These are phyloP conservation scores for Escovopsis sp. DNA, from an alignment of 2,329 filamentous ascomycete species.

Conservation along the genomic window DNA sequence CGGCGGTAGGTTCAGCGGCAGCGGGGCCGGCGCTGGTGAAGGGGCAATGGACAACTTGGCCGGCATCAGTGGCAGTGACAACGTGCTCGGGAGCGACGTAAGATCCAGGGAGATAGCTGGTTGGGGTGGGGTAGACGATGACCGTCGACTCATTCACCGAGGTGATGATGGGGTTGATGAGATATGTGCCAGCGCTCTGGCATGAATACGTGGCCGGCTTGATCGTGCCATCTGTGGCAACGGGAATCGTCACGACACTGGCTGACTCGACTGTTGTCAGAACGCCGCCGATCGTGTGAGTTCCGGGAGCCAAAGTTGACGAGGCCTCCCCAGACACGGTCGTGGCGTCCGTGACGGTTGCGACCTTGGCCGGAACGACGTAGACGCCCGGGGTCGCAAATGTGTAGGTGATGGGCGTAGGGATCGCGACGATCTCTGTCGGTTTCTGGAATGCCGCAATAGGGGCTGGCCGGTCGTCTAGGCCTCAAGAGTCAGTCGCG, in stretches of 20 bases:
- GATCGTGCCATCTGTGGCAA: constrained; percentile 55
- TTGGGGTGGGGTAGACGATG: constrained; percentile 50
- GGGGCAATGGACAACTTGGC: constrained; percentile 56
- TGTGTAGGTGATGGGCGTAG: constrained; percentile 35
- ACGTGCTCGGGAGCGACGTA: constrained; percentile 55
- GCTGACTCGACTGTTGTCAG: constrained; percentile 52
- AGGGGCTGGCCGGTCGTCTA: too few relatives aligned
- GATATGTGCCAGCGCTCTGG: constrained; percentile 61
- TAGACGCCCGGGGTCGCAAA: constrained; percentile 56
- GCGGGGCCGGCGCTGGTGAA: constrained; percentile 31
- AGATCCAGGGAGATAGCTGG: constrained; percentile 50
- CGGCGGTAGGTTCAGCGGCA: constrained; percentile 7
- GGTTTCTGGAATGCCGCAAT: too few relatives aligned
- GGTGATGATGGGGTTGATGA: constrained; percentile 53
- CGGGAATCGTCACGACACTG: constrained; percentile 56
- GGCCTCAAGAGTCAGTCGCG: too few relatives aligned
- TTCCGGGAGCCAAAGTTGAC: constrained; percentile 46
- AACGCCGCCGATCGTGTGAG: constrained; percentile 55
- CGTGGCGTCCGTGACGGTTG: constrained; percentile 50
- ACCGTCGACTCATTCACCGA: constrained; percentile 36
- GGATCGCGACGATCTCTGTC: constrained; percentile 25
- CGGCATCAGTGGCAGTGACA: constrained; percentile 54
- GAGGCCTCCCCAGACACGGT: constrained; percentile 50
- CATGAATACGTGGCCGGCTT: constrained; percentile 57
- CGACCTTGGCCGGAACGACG: constrained; percentile 58